Evolutionary conservation across 306 rosid genomes (phyloP).

Genomic region (Canavalia gladiata): DNA sequence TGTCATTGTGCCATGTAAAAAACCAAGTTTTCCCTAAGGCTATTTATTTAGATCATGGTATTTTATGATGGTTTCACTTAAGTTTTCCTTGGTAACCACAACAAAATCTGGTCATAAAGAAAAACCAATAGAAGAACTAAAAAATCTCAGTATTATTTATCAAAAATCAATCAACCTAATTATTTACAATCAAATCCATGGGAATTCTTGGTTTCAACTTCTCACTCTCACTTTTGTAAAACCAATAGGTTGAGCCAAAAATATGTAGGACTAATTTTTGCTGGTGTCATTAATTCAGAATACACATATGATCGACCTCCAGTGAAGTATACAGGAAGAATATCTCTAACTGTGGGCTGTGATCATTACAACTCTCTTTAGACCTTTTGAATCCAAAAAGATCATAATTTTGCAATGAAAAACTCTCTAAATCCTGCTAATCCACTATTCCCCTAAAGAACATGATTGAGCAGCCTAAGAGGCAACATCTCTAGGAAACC

Average conservation of each 20-base stretch:
- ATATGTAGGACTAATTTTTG: neutral
- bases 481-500: neutral
- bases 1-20: neutral
- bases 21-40: slow-evolving; percentile 13
- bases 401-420: neutral
- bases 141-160: neutral
- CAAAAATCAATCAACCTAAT: neutral
- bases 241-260: neutral
- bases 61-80: too few relatives aligned
- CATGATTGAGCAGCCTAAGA: neutral
- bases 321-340: neutral
- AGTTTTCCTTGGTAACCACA: neutral
- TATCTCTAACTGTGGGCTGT: neutral
- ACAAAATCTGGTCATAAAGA: neutral
- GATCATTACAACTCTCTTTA: slow-evolving; percentile 16
- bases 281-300: neutral
- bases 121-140: neutral
- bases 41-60: neutral
- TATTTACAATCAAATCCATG: slow-evolving; percentile 18
- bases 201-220: slow-evolving; percentile 20
- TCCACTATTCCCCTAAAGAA: slow-evolving; percentile 3
- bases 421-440: neutral
- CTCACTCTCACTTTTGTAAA: slow-evolving; percentile 7
- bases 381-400: slow-evolving; percentile 25
- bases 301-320: slow-evolving; percentile 2